Percentiles rank a stretch among this genome's conserved stretches.
Evolutionary conservation across 768 basidiomycete genomes (phyloP).

Genomic region (Astraeus odoratus): DNA sequence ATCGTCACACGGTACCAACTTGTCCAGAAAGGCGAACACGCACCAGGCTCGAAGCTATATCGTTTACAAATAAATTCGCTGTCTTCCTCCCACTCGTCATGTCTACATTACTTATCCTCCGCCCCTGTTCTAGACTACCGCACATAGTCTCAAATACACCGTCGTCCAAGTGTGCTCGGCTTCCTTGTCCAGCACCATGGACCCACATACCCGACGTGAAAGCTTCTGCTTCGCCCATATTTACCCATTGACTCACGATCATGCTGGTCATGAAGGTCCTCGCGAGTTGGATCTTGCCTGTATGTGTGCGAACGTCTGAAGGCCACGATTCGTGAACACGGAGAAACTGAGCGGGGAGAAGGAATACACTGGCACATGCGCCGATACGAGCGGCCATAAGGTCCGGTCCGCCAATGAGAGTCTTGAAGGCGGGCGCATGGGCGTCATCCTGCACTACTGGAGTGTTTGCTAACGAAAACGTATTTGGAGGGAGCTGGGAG

Average conservation of each 20-base stretch:
- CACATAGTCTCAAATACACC: conserved; percentile 71
- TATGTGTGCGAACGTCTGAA: conserved; percentile 70
- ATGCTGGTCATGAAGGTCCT: conserved; percentile 68
- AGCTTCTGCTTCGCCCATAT: conserved; percentile 71
- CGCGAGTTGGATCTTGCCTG: conserved; percentile 73
- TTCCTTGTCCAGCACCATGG: conserved; percentile 30
- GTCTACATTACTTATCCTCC: conserved; percentile 77
- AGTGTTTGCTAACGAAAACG: conserved; percentile 67
- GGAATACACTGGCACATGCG: conserved; percentile 60
- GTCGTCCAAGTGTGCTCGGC: conserved; percentile 71
- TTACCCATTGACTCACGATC: conserved; percentile 62
- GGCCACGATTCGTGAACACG: conserved; percentile 75
- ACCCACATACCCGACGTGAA: conserved; percentile 77
- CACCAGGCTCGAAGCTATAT: conserved; percentile 75
- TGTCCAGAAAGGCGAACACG: conserved; percentile 4
- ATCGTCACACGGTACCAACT: neutral
- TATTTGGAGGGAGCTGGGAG: conserved; percentile 57
- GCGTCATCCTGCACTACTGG: conserved; percentile 75
- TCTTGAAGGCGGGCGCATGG: conserved; percentile 69
- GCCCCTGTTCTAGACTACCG: conserved; percentile 66
- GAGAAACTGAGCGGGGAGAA: conserved; percentile 68
- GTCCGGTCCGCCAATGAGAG: conserved; percentile 71
- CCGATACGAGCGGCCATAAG: conserved; percentile 72
- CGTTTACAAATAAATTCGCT: conserved; percentile 65
- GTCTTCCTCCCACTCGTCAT: conserved; percentile 53